Conservation (phyloP, 192 early-diverging fungal species). For the Umbelopsis sp. region DNA sequence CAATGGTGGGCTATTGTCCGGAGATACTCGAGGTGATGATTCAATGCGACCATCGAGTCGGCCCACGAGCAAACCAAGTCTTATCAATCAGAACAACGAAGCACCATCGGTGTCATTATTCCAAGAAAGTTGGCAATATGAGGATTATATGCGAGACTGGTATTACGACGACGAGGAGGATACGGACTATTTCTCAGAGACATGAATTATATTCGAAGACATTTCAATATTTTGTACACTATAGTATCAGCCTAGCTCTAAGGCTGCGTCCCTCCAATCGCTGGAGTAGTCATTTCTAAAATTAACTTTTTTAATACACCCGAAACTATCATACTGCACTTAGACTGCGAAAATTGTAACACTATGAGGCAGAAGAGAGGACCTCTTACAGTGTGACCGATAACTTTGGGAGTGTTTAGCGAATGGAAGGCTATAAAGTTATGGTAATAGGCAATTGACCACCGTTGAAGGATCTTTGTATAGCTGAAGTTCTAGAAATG, state of each 20-base stretch:
- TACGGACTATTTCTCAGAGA: neutral
- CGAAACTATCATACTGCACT: too few species aligned
- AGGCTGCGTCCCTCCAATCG: neutral
- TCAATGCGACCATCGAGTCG: neutral
- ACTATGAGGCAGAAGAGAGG: too few species aligned
- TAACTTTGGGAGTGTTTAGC: too few species aligned
- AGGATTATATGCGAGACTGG: slow-evolving; percentile 7
- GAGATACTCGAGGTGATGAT: neutral
- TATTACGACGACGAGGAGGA: slow-evolving; percentile 5
- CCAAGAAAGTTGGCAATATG: slow-evolving; percentile 8
- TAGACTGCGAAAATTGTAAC: too few species aligned
- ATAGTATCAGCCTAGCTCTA: neutral
- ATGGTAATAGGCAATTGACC: too few species aligned
- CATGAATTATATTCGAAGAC: neutral
- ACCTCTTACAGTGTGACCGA: too few species aligned
- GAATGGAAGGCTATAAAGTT: too few species aligned
- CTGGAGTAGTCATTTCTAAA: too few species aligned
- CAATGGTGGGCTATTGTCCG: neutral
- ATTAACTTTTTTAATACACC: too few species aligned
- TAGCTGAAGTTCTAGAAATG: too few species aligned
- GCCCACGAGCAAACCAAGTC: neutral
- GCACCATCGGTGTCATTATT: neutral
- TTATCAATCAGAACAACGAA: neutral
- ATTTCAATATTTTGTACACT: slow-evolving; percentile 1
- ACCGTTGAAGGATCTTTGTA: too few species aligned